Base-by-base conservation (phyloP, 805 yeast species). In the Candida piceae region DNA sequence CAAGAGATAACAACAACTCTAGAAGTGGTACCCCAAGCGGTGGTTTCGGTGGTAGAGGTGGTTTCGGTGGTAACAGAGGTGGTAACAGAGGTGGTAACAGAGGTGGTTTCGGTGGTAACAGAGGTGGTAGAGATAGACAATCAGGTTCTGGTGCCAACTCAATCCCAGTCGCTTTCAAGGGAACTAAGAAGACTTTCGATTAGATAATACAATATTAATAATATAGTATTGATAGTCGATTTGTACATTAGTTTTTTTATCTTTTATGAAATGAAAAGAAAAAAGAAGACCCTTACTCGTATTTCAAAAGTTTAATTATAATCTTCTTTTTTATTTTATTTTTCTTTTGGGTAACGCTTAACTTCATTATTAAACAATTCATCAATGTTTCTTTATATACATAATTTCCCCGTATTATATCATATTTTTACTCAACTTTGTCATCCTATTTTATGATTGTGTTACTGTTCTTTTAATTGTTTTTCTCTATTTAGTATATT, bases 171-270 rank as follows among this genome's bases (percentile, higher is more conserved):
- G 79, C 78, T 50, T 88, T 88, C 79, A 72, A 76, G 68, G 96
- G 96, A 59, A 74, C 74, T 62, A 84, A 84, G 71, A 84, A 78
- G 66, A 82, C 90, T 45, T 84, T 84, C 55, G 89, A 84, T 66
- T 82, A 76, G 61, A 45, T 39, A 34, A 32, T 25, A 26, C 31
- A n/a, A 21, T 16, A 28, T 16, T n/a, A n/a, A n/a, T n/a, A n/a
- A n/a, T 15, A 18, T 16, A 28, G 15, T 30, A 39, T 28, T 20
- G 41, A 29, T 22, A 34, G 7, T 29, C 22, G 19, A 16, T 32
- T 36, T 39, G 43, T 36, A 40, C 23, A 36, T 40, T 40, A 36
- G 35, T 22, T 27, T 27, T 34, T 29, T 17, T 18, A 10, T 29
- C 13, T 11, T 29, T 29, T 16, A 10, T 10, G n/a, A n/a, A 26